These are phyloP conservation scores for Filobasidium floriforme DNA, from an alignment of 768 basidiomycete species.

Conservation along the genomic window DNA sequence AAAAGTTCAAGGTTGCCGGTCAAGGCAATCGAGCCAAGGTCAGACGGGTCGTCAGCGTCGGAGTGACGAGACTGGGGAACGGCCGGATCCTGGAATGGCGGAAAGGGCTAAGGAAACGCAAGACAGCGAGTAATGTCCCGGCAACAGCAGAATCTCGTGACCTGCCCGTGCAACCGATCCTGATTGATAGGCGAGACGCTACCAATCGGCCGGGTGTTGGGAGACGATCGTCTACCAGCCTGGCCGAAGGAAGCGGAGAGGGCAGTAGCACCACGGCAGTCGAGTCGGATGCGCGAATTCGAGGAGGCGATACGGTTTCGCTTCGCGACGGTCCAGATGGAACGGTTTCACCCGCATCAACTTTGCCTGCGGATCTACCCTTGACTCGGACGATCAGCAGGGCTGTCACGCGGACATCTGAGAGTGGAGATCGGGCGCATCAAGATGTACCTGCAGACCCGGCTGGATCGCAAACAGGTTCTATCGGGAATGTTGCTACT, in stretches of 20 bases:
- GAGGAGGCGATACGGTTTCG: neutral
- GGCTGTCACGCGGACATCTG: neutral
- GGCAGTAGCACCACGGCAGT: neutral
- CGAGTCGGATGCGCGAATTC: neutral
- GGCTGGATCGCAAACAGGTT: neutral
- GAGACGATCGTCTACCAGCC: neutral
- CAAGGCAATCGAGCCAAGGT: constrained; percentile 1
- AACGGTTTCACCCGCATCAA: neutral
- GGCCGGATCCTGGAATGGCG: constrained; percentile 9
- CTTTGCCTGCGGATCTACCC: neutral
- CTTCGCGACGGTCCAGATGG: neutral
- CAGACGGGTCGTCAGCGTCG: constrained; percentile 1
- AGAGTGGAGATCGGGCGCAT: neutral
- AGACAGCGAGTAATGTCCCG: neutral
- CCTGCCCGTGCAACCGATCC: neutral
- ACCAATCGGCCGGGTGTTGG: neutral
- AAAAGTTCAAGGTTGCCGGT: neutral
- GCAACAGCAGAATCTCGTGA: neutral
- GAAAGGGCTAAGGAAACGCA: constrained; percentile 11
- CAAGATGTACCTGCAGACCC: neutral
- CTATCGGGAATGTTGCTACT: neutral
- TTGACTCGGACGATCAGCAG: neutral
- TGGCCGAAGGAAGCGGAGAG: neutral
- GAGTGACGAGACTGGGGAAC: constrained; percentile 5
- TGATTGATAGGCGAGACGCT: neutral